A percentile compares a stretch with the other conserved stretches of the same genome.
These are phyloP conservation scores for Trichoderma sp. DNA, from an alignment of 2,329 filamentous ascomycete species.

Conservation along the genomic window DNA sequence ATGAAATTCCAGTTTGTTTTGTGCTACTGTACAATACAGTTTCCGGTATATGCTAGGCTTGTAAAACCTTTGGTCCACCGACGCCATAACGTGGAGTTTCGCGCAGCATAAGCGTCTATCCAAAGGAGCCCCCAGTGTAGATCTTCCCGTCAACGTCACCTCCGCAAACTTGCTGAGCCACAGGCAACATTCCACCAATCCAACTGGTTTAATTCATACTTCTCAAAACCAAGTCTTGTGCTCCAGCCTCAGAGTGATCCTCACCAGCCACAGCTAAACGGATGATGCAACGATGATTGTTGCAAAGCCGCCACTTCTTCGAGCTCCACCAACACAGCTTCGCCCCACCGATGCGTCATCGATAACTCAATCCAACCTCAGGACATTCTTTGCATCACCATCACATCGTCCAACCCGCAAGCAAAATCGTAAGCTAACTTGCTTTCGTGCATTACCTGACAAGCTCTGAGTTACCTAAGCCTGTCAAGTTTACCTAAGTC, in stretches of 20 bases:
- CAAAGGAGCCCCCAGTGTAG: neutral
- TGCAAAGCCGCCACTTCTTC: neutral
- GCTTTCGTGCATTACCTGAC: neutral
- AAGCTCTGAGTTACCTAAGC: neutral
- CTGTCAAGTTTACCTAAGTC: neutral
- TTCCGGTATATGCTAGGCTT: neutral
- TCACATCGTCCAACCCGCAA: neutral
- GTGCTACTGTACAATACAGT: neutral
- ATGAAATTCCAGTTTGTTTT: neutral
- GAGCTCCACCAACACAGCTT: neutral
- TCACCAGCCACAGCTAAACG: slow-evolving; percentile 18
- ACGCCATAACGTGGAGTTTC: neutral
- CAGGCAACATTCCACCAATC: neutral
- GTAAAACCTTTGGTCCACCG: neutral
- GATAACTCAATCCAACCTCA: neutral
- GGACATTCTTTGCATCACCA: neutral
- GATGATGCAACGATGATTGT: slow-evolving; percentile 20
- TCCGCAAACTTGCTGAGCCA: neutral
- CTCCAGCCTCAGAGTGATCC: neutral
- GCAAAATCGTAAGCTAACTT: neutral
- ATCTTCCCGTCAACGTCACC: neutral
- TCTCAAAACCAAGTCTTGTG: neutral
- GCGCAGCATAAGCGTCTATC: neutral
- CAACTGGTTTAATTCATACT: neutral
- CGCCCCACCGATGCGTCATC: slow-evolving; percentile 18